Conservation (phyloP, 2,329 filamentous ascomycete species). For the Xylariaceae sp. region DNA sequence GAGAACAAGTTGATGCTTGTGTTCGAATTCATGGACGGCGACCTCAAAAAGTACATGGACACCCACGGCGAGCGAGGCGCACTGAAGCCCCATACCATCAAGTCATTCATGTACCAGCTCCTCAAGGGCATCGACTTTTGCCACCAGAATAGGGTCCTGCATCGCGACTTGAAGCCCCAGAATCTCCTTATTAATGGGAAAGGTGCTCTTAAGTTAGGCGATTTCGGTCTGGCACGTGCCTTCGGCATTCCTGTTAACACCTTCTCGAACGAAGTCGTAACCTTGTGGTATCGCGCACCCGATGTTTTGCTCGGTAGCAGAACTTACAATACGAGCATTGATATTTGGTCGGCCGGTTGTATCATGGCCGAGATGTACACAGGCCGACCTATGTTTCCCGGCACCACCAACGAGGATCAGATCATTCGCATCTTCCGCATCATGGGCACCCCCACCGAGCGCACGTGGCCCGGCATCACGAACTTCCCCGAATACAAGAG, state of each 20-base stretch:
- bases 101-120: conserved; percentile 98
- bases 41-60: conserved; percentile 99
- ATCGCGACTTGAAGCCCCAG: conserved; percentile 93
- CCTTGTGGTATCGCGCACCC: conserved; percentile 93
- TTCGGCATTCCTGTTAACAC: conserved; percentile 98
- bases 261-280: conserved; percentile 96
- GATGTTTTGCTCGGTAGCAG: conserved; percentile 90
- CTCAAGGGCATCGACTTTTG: conserved; percentile 95
- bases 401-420: conserved; percentile 97
- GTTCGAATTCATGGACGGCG: conserved; percentile 98
- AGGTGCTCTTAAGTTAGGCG: conserved; percentile 83
- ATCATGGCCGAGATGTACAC: conserved; percentile 99
- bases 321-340: conserved; percentile 99
- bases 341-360: conserved; percentile 98
- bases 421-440: conserved; percentile 95
- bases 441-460: conserved; percentile 95
- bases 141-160: conserved; percentile 92
- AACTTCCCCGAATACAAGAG: conserved; percentile 97
- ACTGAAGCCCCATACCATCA: conserved; percentile 84
- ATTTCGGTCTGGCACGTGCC: conserved; percentile 88
- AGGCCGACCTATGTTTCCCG: conserved; percentile 88
- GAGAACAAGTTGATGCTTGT: conserved; percentile 99
- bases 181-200: conserved; percentile 93
- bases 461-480: conserved; percentile 91
- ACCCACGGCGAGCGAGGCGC: conserved; percentile 82